Conservation (phyloP, 345 rosid genomes). For the Salix dunnii region DNA sequence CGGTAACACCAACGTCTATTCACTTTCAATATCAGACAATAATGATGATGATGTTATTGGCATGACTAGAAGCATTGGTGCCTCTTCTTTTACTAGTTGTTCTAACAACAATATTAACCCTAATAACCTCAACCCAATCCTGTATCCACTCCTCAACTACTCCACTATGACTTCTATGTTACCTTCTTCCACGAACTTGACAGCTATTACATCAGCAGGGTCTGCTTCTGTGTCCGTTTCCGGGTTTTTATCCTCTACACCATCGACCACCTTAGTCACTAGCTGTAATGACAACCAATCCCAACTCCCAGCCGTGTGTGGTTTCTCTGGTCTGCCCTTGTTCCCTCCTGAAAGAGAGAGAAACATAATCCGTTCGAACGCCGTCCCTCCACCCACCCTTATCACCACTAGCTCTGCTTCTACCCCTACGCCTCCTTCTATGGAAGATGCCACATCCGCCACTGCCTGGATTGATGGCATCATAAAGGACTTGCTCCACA, state of each 20-base stretch:
- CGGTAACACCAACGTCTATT: neutral
- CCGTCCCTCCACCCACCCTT: neutral
- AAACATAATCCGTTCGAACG: slow-evolving; percentile 16
- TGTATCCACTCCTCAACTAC: slow-evolving; percentile 46
- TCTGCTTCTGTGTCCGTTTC: slow-evolving; percentile 19
- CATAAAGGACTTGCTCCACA: slow-evolving; percentile 77
- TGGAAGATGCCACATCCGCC: slow-evolving; percentile 60
- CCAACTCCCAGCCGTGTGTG: slow-evolving; percentile 69
- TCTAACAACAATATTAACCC: neutral
- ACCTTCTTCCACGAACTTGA: slow-evolving; percentile 39
- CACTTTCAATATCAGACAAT: neutral
- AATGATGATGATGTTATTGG: neutral
- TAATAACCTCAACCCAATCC: slow-evolving; percentile 22
- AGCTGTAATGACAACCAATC: slow-evolving; percentile 11
- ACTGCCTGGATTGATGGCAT: slow-evolving; percentile 86
- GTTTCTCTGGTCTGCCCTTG: slow-evolving; percentile 86
- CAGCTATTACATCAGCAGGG: slow-evolving; percentile 50
- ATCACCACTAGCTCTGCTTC: slow-evolving; percentile 8
- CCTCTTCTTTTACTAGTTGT: neutral
- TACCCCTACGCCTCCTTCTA: slow-evolving; percentile 14
- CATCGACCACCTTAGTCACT: slow-evolving; percentile 19
- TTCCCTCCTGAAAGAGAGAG: slow-evolving; percentile 54
- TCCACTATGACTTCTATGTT: slow-evolving; percentile 39
- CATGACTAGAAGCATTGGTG: neutral
- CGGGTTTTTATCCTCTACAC: slow-evolving; percentile 38